Conservation (phyloP, 73 alveolate species). For the Tetrahymena elliotti region DNA sequence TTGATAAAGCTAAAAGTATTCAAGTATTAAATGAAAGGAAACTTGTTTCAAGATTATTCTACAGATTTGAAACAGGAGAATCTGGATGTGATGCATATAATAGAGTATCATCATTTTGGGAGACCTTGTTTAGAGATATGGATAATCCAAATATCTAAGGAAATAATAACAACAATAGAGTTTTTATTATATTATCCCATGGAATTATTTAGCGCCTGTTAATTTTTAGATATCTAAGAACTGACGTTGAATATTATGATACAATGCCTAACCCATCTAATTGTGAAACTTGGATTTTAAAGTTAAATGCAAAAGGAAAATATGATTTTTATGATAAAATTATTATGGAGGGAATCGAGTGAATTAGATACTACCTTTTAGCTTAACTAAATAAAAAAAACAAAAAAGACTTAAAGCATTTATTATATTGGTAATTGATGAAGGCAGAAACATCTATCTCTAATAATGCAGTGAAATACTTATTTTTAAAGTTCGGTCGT, state of each 20-base stretch:
- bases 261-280: background rate
- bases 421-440: background rate
- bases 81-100: background rate
- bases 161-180: background rate
- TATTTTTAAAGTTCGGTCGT: background rate
- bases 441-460: background rate
- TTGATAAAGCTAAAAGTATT: background rate
- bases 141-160: background rate
- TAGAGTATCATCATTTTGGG: background rate
- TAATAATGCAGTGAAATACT: background rate
- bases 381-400: background rate
- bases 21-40: background rate
- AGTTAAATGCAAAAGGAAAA: background rate
- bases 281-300: background rate
- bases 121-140: background rate
- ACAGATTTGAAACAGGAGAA: background rate
- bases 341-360: background rate
- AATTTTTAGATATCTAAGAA: background rate
- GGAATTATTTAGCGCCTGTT: background rate
- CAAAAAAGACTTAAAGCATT: background rate
- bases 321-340: background rate
- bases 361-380: background rate
- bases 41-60: background rate
- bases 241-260: background rate
- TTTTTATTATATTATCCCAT: background rate